Conservation (phyloP, 192 early-diverging fungal genomes). For the Dissophora ornata region DNA sequence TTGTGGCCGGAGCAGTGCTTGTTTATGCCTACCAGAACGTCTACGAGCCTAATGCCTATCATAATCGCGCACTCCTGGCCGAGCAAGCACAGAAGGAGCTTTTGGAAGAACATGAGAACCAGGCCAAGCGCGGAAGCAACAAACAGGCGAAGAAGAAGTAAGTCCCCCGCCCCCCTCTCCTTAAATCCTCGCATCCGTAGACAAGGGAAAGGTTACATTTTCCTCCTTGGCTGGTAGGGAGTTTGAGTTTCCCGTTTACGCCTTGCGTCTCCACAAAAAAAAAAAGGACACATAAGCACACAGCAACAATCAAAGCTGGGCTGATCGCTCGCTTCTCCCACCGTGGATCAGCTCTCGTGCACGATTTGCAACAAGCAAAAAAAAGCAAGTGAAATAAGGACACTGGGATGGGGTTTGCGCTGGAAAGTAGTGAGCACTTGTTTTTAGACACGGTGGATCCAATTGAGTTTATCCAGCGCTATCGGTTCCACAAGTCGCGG, state of each 20-base stretch:
- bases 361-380: too few species aligned
- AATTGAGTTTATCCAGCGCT: too few species aligned
- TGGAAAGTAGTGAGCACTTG: too few species aligned
- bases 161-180: neutral
- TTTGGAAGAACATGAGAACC: conserved; percentile 40
- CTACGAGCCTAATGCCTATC: conserved; percentile 29
- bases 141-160: conserved; percentile 51
- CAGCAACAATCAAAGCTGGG: too few species aligned
- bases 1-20: conserved; percentile 14
- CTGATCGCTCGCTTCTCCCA: too few species aligned
- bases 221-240: neutral
- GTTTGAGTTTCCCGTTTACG: too few species aligned
- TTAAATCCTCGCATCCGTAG: neutral
- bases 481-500: neutral
- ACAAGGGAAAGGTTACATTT: too few species aligned
- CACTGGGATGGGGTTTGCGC: too few species aligned
- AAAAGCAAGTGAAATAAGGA: too few species aligned
- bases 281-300: too few species aligned
- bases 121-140: conserved; percentile 35
- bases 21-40: conserved; percentile 38
- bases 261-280: conserved; percentile 1
- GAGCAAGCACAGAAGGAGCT: conserved; percentile 52
- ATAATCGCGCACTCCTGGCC: conserved; percentile 35
- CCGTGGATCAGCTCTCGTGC: too few species aligned
- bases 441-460: too few species aligned